Percentiles rank a stretch among this genome's conserved stretches.
phyloP scores from a whole-genome alignment of 306 rosid genomes.

The Trifolium dubium region DNA sequence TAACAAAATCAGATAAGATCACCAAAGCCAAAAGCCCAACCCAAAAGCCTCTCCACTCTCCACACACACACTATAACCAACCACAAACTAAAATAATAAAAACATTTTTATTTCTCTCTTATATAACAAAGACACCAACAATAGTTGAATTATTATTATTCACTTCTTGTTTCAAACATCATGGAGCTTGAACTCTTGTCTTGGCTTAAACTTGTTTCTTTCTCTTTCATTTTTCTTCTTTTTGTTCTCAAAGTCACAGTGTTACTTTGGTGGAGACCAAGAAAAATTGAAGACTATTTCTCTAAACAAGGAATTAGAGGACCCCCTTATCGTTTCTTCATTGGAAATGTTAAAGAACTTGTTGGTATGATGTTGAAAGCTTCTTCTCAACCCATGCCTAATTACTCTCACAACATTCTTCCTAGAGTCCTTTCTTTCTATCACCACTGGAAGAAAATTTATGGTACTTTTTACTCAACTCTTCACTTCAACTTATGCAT shows the following conservation, averaged over 20 bases:
- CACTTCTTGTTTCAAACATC: background rate
- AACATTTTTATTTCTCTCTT: background rate
- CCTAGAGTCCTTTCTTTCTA: conserved; percentile 95
- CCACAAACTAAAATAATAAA: background rate
- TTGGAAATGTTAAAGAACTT: conserved; percentile 82
- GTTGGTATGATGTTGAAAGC: conserved; percentile 87
- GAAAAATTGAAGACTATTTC: conserved; percentile 77
- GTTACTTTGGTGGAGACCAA: conserved; percentile 89
- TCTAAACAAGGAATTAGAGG: conserved; percentile 86
- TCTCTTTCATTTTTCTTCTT: conserved; percentile 43
- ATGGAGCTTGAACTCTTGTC: conserved; percentile 54
- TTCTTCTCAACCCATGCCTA: conserved; percentile 89
- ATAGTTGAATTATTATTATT: background rate
- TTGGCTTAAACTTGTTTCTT: conserved; percentile 51
- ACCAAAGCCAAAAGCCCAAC: conserved; percentile 27
- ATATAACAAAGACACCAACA: background rate
- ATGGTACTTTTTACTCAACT: conserved; percentile 46
- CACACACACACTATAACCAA: conserved; percentile 29
- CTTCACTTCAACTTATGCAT: background rate
- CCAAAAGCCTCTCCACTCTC: conserved; percentile 40
- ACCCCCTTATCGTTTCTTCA: conserved; percentile 96
- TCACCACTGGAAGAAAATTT: conserved; percentile 96
- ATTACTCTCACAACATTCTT: conserved; percentile 84
- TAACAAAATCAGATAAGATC: conserved; percentile 55
- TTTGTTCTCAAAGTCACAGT: conserved; percentile 51